These are phyloP conservation scores for Fusarium denticulatum DNA, from an alignment of 2,329 filamentous ascomycete species.

Conservation along the genomic window DNA sequence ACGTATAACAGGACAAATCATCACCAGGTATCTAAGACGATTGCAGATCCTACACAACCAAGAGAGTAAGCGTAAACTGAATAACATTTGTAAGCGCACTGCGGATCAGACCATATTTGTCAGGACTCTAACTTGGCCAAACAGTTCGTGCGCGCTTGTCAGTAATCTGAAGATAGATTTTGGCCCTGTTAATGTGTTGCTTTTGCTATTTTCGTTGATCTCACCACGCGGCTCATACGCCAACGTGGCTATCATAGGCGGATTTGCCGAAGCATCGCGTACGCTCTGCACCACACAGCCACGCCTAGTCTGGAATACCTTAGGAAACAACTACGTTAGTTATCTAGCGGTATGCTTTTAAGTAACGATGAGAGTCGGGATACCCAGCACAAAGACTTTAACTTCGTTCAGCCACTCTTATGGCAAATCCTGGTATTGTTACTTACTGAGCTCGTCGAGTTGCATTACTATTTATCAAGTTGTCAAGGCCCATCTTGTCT, in stretches of 20 bases:
- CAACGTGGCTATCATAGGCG: neutral
- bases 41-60: neutral
- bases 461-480: neutral
- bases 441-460: neutral
- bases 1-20: neutral
- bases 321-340: neutral
- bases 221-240: neutral
- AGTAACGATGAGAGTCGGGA: neutral
- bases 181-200: neutral
- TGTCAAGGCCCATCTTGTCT: neutral
- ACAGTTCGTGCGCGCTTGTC: neutral
- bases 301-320: neutral
- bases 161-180: neutral
- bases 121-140: neutral
- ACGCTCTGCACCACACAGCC: neutral
- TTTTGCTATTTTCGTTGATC: neutral
- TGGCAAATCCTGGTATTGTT: neutral
- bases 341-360: rapidly evolving
- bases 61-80: neutral
- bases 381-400: neutral
- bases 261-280: neutral
- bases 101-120: neutral
- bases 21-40: rapidly evolving
- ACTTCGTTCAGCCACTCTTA: neutral
- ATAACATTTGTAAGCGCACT: neutral